phyloP scores from a whole-genome alignment of 1,284 basidiomycete genomes.

The Moniliophthora roreri region DNA sequence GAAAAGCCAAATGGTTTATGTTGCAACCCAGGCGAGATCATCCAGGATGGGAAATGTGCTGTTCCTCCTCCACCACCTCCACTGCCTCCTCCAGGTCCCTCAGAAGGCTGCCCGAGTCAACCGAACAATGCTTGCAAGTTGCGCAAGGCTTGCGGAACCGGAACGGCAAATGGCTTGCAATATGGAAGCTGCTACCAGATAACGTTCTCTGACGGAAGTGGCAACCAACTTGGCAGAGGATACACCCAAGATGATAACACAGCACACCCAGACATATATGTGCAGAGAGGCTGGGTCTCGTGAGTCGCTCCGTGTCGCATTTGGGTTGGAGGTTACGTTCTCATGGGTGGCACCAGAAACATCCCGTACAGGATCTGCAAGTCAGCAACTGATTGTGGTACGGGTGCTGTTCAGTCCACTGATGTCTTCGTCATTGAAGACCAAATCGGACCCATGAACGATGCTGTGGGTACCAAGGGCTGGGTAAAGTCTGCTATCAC shows the following conservation, averaged over 20 bases:
- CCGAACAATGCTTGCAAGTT: too few relatives aligned
- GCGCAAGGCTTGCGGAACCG: too few relatives aligned
- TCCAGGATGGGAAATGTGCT: background rate
- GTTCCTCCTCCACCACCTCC: background rate
- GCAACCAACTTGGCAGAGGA: too few relatives aligned
- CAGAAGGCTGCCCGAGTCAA: too few relatives aligned
- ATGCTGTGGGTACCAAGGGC: background rate
- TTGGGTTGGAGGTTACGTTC: background rate
- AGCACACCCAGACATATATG: background rate
- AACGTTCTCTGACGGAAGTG: too few relatives aligned
- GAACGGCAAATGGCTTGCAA: too few relatives aligned
- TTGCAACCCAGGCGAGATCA: background rate
- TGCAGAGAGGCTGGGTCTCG: slow-evolving; percentile 2
- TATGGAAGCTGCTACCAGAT: too few relatives aligned
- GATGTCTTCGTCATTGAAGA: slow-evolving; percentile 4
- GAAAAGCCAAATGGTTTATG: background rate
- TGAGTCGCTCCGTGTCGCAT: background rate
- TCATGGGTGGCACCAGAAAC: background rate
- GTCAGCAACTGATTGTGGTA: slow-evolving; percentile 4
- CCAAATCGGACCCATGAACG: background rate
- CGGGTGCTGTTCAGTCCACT: background rate
- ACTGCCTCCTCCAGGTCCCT: background rate
- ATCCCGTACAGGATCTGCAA: slow-evolving; percentile 9
- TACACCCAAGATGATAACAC: too few relatives aligned
- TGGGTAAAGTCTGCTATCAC: background rate